phyloP scores from a whole-genome alignment of 2,329 filamentous ascomycete genomes.

The Waltergamsia citrina region DNA sequence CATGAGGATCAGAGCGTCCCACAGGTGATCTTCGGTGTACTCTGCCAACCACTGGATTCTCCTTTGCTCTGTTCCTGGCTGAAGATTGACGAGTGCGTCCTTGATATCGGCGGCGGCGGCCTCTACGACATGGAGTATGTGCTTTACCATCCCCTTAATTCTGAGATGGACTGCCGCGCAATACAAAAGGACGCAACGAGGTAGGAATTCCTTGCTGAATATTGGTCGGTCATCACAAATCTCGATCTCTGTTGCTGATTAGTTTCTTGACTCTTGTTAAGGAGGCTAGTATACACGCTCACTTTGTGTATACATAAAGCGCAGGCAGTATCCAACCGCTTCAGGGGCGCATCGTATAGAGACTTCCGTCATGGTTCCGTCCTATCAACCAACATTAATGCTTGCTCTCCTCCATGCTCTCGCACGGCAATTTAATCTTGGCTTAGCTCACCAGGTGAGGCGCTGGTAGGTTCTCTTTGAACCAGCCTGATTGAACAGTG shows the following conservation, averaged over 20 bases:
- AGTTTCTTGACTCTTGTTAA: neutral
- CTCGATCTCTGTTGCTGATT: constrained; percentile 12
- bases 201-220: constrained; percentile 17
- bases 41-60: constrained; percentile 4
- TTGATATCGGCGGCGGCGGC: constrained; percentile 14
- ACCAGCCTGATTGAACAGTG: constrained; percentile 19
- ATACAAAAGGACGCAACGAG: constrained; percentile 22
- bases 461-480: constrained; percentile 21
- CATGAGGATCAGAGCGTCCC: constrained; percentile 17
- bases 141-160: constrained; percentile 14
- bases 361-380: too few species aligned
- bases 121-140: constrained; percentile 16
- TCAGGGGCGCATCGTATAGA: constrained; percentile 14
- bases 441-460: too few species aligned
- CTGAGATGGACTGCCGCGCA: constrained; percentile 17
- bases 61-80: constrained; percentile 10
- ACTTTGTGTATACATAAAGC: constrained; percentile 25
- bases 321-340: constrained; percentile 18
- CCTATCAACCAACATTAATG: too few species aligned
- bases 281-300: constrained; percentile 7
- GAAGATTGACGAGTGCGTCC: constrained; percentile 8
- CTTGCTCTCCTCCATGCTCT: too few species aligned
- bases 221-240: constrained; percentile 13
- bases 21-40: constrained; percentile 10
- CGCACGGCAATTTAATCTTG: too few species aligned